Base-by-base conservation (phyloP, 805 yeast species). In the Candida sakaeoensis region DNA sequence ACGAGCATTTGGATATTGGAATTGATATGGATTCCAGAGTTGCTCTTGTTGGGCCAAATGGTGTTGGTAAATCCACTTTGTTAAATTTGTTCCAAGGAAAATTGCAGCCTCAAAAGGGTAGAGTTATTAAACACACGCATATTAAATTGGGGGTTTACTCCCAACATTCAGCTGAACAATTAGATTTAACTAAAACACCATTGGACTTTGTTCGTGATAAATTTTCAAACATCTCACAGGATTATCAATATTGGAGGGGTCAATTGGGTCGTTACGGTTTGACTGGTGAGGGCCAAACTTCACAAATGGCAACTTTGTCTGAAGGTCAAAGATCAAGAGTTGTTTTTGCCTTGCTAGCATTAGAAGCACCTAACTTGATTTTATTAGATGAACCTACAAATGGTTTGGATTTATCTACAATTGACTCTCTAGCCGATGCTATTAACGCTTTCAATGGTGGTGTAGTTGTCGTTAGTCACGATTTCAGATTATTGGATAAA, bases 261-360 rank as follows among this genome's bases (percentile, higher is more conserved):
- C 98, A 91, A 72, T 77, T 93, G 56, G 99, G 99, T 60, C 86
- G 97, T 70, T 93, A 85, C 60, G 99, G 99, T 70, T 79, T 93
- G 58, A 91, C 98, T 48, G 99, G 99, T 72, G 98, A 93, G 72
- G 95, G 91, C 48, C 99, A 93, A 75, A 93, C 98, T 42, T 86
- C 96, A 32, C 90, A 88, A 63, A 93, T 93, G 98, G 98, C 95
- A 53, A 93, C 99, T 13, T 70, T 93, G 50, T 90, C 97, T 14
- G 99, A 93, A 76, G 99, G 99, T 67, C 99, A 93, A 77, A 85
- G 98, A 74, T 91, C 98, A 50, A 84, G 99, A 72, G 99, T 93
- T 52, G 99, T 93, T 42, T 93, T 93, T 60, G 98, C 98, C 8
- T 74, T 93, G 52, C 78, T 93, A 58, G 99, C 99, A 37, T 75